Evolutionary conservation across 1,284 basidiomycete genomes (phyloP).

Genomic region (Lentinus polychrous): DNA sequence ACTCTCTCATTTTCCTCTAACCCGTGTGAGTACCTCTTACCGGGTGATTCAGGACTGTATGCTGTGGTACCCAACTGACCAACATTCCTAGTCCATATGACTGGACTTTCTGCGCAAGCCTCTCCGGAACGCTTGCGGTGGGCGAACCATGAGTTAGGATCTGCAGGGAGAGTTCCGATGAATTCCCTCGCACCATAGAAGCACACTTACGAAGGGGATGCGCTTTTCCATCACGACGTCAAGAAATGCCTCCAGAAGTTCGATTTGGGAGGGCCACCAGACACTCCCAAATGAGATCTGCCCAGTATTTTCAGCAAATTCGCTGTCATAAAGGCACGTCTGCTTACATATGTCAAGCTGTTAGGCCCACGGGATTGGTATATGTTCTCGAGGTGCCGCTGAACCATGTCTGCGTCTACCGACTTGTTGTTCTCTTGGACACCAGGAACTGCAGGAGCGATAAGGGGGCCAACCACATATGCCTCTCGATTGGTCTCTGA

Average conservation of each 20-base stretch:
- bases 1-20: no score
- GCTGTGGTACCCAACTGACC: conserved; percentile 3
- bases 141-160: conserved; percentile 17
- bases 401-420: no score
- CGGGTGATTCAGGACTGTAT: conserved; percentile 5
- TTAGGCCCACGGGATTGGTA: no score
- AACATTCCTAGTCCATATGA: conserved; percentile 2
- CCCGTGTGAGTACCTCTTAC: background rate
- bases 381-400: no score
- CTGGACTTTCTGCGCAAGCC: background rate
- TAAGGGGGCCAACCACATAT: no score
- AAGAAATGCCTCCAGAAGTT: conserved; percentile 6
- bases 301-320: no score
- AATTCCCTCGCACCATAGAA: background rate
- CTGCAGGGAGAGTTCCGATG: conserved; percentile 4
- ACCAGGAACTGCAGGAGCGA: no score
- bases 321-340: no score
- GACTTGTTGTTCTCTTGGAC: no score
- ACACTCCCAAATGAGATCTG: conserved; percentile 10
- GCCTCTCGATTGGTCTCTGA: no score
- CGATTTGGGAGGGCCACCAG: conserved; percentile 8
- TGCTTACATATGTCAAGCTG: no score
- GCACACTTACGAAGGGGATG: conserved; percentile 9
- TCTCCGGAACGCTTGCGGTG: conserved; percentile 4
- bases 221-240: conserved; percentile 10